Conservation (phyloP, 257 asterid genomes). For the Petunia secreta region DNA sequence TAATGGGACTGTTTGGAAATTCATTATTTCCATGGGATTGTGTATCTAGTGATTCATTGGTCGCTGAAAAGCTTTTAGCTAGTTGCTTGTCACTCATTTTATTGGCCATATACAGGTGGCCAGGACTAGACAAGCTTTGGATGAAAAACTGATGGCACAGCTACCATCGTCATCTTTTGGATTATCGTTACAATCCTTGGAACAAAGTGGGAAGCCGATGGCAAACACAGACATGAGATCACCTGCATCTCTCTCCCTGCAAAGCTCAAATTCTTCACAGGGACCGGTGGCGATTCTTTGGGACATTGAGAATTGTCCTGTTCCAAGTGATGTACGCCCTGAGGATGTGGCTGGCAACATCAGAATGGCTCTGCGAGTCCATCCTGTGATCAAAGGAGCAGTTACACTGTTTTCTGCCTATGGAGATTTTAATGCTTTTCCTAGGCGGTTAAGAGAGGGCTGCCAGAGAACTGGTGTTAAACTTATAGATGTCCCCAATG, state of each 20-base stretch:
- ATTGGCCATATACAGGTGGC: constrained; percentile 36
- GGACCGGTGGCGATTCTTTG: constrained; percentile 86
- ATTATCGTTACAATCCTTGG: constrained; percentile 41
- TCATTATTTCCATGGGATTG: background rate
- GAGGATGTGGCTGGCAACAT: constrained; percentile 92
- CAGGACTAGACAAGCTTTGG: constrained; percentile 17
- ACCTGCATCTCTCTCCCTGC: constrained; percentile 39
- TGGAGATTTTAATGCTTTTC: constrained; percentile 83
- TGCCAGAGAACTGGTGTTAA: constrained; percentile 95
- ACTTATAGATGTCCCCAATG: constrained; percentile 88
- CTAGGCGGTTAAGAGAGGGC: constrained; percentile 87
- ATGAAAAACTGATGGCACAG: constrained; percentile 45
- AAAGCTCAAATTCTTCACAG: constrained; percentile 34
- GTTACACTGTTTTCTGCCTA: constrained; percentile 83
- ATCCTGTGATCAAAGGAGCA: constrained; percentile 74
- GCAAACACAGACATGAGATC: constrained; percentile 39
- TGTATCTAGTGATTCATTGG: background rate
- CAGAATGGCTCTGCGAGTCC: constrained; percentile 76
- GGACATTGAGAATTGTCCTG: constrained; percentile 98
- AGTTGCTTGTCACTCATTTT: background rate
- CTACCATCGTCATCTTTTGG: constrained; percentile 38
- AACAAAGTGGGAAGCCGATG: constrained; percentile 37
- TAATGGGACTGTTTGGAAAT: background rate
- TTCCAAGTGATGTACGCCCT: constrained; percentile 82
- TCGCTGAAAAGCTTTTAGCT: background rate